A percentile compares a stretch with the other conserved stretches of the same genome.
Conservation (phyloP, 805 yeast genomes). For the Isabelozyma gotoi region DNA sequence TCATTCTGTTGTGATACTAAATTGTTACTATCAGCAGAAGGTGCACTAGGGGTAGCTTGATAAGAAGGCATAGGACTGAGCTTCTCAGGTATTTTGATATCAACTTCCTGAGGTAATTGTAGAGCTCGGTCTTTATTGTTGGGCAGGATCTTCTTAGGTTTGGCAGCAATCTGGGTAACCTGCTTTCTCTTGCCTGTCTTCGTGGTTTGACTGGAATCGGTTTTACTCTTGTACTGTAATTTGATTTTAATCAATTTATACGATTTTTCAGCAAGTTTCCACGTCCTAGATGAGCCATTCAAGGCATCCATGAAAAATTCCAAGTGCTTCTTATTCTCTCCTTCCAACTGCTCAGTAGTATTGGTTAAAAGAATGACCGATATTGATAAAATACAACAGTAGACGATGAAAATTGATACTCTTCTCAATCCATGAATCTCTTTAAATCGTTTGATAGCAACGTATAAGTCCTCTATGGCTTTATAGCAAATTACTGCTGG, state of each 20-base stretch:
- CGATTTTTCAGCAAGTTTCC: conserved; percentile 49
- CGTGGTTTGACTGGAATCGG: background rate
- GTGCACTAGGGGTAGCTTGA: no score
- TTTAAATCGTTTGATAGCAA: conserved; percentile 36
- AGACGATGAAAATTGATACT: conserved; percentile 46
- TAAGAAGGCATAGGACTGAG: no score
- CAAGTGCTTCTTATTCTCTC: conserved; percentile 26
- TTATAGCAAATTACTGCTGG: conserved; percentile 36
- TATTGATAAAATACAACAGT: conserved; percentile 46
- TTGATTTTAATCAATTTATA: conserved; percentile 38
- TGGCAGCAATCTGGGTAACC: background rate
- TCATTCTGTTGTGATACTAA: background rate
- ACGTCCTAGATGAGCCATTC: conserved; percentile 42
- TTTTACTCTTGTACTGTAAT: conserved; percentile 13
- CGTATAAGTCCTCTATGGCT: conserved; percentile 43
- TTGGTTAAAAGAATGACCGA: conserved; percentile 40
- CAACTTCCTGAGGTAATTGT: no score
- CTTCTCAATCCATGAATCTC: conserved; percentile 31
- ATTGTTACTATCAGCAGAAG: no score
- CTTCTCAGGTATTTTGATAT: no score
- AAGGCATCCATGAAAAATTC: conserved; percentile 41
- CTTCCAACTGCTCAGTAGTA: conserved; percentile 22
- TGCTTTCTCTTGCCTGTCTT: background rate
- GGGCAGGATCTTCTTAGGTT: background rate
- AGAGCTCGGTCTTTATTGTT: no score